Conservation (phyloP, 2,329 filamentous ascomycete genomes). For the Colletotrichum spaethianum region DNA sequence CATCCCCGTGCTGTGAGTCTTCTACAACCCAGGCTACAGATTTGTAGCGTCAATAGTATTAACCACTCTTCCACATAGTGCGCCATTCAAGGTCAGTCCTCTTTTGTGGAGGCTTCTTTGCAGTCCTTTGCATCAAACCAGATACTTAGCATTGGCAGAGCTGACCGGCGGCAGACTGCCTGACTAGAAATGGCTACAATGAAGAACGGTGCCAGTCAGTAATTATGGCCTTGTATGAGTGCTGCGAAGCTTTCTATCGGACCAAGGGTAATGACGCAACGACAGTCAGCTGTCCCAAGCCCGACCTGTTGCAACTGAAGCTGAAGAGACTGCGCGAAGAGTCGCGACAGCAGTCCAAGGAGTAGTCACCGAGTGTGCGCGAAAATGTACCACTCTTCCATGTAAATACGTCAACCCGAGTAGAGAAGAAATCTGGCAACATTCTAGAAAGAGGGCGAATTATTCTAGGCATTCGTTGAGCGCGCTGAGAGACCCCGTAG, state of each 20-base stretch:
- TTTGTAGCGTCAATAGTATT: background rate
- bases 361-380: background rate
- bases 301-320: constrained; percentile 84
- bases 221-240: constrained; percentile 91
- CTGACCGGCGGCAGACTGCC: constrained; percentile 73
- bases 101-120: background rate
- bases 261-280: constrained; percentile 82
- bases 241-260: constrained; percentile 91
- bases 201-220: constrained; percentile 85
- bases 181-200: constrained; percentile 87
- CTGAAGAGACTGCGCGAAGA: constrained; percentile 79
- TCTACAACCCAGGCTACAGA: constrained; percentile 1
- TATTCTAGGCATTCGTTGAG: constrained; percentile 97
- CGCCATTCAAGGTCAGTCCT: constrained; percentile 83
- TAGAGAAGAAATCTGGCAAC: constrained; percentile 71
- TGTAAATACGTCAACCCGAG: constrained; percentile 60
- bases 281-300: constrained; percentile 88
- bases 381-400: constrained; percentile 64
- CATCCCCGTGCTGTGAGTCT: constrained; percentile 83
- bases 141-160: background rate
- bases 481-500: constrained; percentile 87
- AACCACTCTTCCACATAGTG: constrained; percentile 69
- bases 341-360: constrained; percentile 44
- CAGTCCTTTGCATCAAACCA: background rate
- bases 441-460: constrained; percentile 78